Percentiles rank a stretch among this genome's conserved stretches.
Conservation (phyloP, 257 asterid species). For the Datura wrightii region DNA sequence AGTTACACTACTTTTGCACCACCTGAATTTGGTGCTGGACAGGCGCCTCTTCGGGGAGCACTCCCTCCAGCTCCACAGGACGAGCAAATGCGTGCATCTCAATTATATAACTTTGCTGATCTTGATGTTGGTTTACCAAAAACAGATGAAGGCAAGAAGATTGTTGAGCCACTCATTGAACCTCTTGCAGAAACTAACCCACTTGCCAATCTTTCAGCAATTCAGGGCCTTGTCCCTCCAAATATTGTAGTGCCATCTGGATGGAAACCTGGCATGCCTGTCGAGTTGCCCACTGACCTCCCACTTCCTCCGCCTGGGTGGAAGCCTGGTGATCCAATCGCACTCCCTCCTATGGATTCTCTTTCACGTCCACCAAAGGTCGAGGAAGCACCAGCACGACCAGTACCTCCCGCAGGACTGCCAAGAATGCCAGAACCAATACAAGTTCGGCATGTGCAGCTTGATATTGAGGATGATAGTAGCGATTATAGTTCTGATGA, state of each 20-base stretch:
- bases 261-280: slow-evolving; percentile 98
- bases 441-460: slow-evolving; percentile 92
- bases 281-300: slow-evolving; percentile 76
- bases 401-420: slow-evolving; percentile 52
- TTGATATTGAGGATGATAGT: slow-evolving; percentile 83
- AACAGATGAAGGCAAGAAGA: slow-evolving; percentile 59
- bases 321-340: slow-evolving; percentile 88
- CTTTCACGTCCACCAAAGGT: slow-evolving; percentile 60
- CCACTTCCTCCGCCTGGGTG: slow-evolving; percentile 94
- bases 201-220: slow-evolving; percentile 44
- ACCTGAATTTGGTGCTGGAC: slow-evolving; percentile 85
- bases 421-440: slow-evolving; percentile 70
- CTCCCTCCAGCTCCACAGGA: slow-evolving; percentile 98
- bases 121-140: slow-evolving; percentile 80
- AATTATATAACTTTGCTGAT: slow-evolving; percentile 62
- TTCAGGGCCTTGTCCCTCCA: slow-evolving; percentile 63
- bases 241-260: slow-evolving; percentile 78
- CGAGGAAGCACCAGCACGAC: slow-evolving; percentile 61
- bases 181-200: slow-evolving; percentile 47
- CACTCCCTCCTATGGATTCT: slow-evolving; percentile 73
- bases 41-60: slow-evolving; percentile 81
- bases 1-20: slow-evolving; percentile 98
- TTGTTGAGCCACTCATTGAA: slow-evolving; percentile 66
- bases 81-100: slow-evolving; percentile 96
- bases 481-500: slow-evolving; percentile 76